Percentiles rank a stretch among this genome's conserved stretches.
Conservation (phyloP, 805 yeast genomes). For the Phaffomyces thermotolerans region DNA sequence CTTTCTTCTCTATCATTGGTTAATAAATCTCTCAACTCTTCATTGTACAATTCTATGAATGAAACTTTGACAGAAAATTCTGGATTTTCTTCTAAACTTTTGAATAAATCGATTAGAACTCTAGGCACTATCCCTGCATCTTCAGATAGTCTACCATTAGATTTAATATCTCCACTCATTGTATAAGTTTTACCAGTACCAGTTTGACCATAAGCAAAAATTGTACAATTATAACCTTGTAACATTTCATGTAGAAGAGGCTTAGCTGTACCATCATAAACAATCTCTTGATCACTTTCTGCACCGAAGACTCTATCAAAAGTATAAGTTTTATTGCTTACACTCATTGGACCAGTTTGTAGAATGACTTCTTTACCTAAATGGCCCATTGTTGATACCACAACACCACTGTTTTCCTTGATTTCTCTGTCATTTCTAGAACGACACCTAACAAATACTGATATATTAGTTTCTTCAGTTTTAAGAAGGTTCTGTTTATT, state of each 20-base stretch:
- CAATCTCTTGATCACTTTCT: conserved; percentile 61
- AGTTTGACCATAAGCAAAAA: conserved; percentile 84
- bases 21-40: conserved; percentile 65
- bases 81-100: conserved; percentile 31
- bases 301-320: conserved; percentile 80
- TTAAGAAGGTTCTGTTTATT: conserved; percentile 9
- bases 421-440: conserved; percentile 50
- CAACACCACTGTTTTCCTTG: conserved; percentile 47
- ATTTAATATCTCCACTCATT: conserved; percentile 61
- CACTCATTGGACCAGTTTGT: conserved; percentile 31
- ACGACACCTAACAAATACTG: conserved; percentile 51
- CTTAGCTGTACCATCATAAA: conserved; percentile 59
- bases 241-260: conserved; percentile 55
- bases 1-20: conserved; percentile 34
- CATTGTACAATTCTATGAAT: conserved; percentile 77
- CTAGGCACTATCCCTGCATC: conserved; percentile 63
- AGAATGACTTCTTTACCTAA: conserved; percentile 40
- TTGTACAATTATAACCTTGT: conserved; percentile 68
- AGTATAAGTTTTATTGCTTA: conserved; percentile 44
- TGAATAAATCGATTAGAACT: conserved; percentile 48
- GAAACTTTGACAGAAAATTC: conserved; percentile 66
- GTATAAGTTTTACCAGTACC: conserved; percentile 80
- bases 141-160: conserved; percentile 30
- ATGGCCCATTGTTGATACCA: conserved; percentile 41
- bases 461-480: conserved; percentile 33